Base-by-base conservation (phyloP, 2,329 filamentous ascomycete genomes). In the Trichoderma atroviride region DNA sequence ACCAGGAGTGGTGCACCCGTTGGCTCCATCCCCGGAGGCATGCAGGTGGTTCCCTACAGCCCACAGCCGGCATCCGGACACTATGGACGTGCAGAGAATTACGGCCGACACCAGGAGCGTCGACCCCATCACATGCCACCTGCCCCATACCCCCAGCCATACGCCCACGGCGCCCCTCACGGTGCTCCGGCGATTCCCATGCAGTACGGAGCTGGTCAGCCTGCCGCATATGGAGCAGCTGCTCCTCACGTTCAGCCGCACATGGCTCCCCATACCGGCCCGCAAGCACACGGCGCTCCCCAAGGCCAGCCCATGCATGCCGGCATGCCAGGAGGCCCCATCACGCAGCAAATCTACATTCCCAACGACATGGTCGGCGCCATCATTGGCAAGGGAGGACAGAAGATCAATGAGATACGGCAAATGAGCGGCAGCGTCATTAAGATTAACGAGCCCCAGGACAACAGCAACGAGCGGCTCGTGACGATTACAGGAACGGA, bases 281-380 rank as follows among this genome's bases (percentile, higher is more conserved):
- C 87, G 77, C 83, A 83, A 72, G 84, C 87, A 58, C 79, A 81
- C 71, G 91, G 89, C 67, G 89, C 91, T 66, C 90, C 92, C 62
- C 88, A 89, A 71, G 91, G 92, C 76, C 91, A 93, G 76, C 91
- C 93, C 10, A 91, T 94, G 83, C 88, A 90, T 72, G 88, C 88
- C 22, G 88, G 80, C 56, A 89, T 81, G 86, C 78, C 80, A 5
- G 83, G 81, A 14, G 80, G 81, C 29, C 93, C 94, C 62, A 85
- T 98, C 77, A 99, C 96, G 3, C 96, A 99, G 81, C 96, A 99
- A 81, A 99, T 99, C 74, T 99, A 92, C 83, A 99, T 99, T 75
- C 96, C 96, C 70, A 99, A 99, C 79, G 96, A 99, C 78, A 98
- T 99, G 96, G 96, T 99, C 66, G 96, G 96, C 72, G 96, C 96